phyloP scores from a whole-genome alignment of 768 basidiomycete species.

The Rhizopogon rudus region DNA sequence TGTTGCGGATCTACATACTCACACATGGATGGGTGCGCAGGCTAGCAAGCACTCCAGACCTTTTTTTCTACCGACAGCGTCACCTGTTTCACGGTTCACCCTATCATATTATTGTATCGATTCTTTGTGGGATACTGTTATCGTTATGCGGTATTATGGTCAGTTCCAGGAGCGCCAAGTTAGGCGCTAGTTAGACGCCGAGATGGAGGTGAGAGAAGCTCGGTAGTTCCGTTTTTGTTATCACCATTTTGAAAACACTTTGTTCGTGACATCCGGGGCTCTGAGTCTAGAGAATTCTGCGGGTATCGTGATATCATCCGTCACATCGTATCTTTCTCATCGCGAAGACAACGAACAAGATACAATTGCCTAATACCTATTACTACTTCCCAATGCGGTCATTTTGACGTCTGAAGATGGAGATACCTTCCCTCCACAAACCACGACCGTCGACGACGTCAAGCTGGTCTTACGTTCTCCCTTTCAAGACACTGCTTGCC shows the following conservation, averaged over 20 bases:
- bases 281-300: background rate
- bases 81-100: background rate
- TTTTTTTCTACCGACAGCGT: background rate
- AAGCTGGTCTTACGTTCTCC: background rate
- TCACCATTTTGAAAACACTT: background rate
- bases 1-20: background rate
- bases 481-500: background rate
- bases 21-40: too few relatives aligned
- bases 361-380: too few relatives aligned
- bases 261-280: background rate
- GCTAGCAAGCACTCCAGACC: too few relatives aligned
- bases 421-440: background rate
- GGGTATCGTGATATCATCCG: background rate
- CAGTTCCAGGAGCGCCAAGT: too few relatives aligned
- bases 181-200: background rate
- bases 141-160: background rate
- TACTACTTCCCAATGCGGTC: background rate
- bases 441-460: background rate
- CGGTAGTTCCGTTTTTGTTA: background rate
- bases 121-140: background rate
- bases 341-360: background rate
- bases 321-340: background rate
- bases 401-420: background rate
- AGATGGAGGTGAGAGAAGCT: background rate
- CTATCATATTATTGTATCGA: background rate